Percentiles rank a stretch among this genome's conserved stretches.
Evolutionary conservation across 768 basidiomycete genomes (phyloP).

Genomic region (Leccinum olivaceopallidum): DNA sequence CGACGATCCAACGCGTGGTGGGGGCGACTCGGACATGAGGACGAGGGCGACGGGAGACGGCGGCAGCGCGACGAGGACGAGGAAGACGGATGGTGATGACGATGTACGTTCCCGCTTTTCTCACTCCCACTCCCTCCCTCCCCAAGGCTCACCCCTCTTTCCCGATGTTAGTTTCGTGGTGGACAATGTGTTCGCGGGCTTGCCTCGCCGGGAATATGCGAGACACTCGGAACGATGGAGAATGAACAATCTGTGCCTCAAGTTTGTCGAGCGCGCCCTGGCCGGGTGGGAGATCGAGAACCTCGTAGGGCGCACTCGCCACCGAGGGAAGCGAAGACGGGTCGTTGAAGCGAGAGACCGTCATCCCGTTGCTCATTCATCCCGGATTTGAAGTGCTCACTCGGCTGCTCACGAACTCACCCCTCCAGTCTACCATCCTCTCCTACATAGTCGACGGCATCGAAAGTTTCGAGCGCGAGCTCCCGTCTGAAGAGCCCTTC

Average conservation of each 20-base stretch:
- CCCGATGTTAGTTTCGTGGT: constrained; percentile 71
- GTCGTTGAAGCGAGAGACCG: constrained; percentile 49
- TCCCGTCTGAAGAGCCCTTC: constrained; percentile 67
- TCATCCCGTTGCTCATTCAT: constrained; percentile 64
- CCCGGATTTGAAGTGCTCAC: constrained; percentile 90
- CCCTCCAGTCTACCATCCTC: constrained; percentile 72
- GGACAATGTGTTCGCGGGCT: constrained; percentile 84
- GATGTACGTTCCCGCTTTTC: too few species aligned
- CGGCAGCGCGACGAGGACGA: too few species aligned
- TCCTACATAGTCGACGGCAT: constrained; percentile 81
- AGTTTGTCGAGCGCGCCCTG: constrained; percentile 79
- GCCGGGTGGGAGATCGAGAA: constrained; percentile 81
- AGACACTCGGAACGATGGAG: constrained; percentile 80
- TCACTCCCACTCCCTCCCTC: too few species aligned
- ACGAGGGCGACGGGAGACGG: too few species aligned
- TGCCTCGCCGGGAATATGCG: constrained; percentile 72
- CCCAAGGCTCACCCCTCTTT: too few species aligned
- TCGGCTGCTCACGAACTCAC: constrained; percentile 69
- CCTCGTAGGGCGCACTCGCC: too few species aligned
- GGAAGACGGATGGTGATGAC: too few species aligned
- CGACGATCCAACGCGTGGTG: too few species aligned
- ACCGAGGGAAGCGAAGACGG: constrained; percentile 52
- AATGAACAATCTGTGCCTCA: constrained; percentile 80
- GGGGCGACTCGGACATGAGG: too few species aligned
- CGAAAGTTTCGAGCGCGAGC: constrained; percentile 69